Percentiles rank a stretch among this genome's conserved stretches.
These are phyloP conservation scores for Nannochloropsis salina DNA, from an alignment of 108 stramenopile species.

Conservation along the genomic window DNA sequence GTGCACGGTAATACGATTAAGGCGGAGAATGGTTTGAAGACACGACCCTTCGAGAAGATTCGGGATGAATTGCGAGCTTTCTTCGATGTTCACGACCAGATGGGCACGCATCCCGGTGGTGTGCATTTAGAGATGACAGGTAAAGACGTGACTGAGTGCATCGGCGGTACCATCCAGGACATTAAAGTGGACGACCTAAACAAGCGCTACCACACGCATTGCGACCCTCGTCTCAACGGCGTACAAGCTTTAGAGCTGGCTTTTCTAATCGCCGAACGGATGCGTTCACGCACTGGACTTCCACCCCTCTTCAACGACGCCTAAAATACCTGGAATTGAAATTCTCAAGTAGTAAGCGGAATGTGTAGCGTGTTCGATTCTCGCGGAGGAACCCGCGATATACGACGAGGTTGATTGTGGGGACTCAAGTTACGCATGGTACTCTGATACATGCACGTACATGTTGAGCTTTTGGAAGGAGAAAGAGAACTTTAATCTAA, in stretches of 20 bases:
- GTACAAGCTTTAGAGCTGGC: conserved; percentile 95
- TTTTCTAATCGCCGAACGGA: conserved; percentile 88
- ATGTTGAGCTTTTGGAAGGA: too few relatives aligned
- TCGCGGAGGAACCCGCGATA: background rate
- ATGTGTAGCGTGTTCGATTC: background rate
- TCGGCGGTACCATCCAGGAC: conserved; percentile 87
- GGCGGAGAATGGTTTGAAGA: conserved; percentile 84
- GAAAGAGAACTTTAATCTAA: too few relatives aligned
- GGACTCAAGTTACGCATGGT: background rate
- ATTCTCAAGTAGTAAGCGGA: too few relatives aligned
- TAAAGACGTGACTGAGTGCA: conserved; percentile 97
- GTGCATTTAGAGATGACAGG: conserved; percentile 96
- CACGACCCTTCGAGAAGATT: conserved; percentile 86
- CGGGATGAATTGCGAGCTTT: conserved; percentile 89
- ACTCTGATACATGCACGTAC: background rate
- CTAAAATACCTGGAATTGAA: background rate
- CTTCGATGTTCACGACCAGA: conserved; percentile 97
- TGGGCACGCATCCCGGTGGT: conserved; percentile 95
- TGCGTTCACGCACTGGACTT: conserved; percentile 71
- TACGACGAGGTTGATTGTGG: background rate
- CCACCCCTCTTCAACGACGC: conserved; percentile 34
- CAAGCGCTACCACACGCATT: conserved; percentile 81
- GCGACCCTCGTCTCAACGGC: conserved; percentile 97
- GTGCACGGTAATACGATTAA: conserved; percentile 98
- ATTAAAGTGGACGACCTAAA: conserved; percentile 44